Evolutionary conservation across 331 rosid genomes (phyloP).

Genomic region (Quercus tomentella): DNA sequence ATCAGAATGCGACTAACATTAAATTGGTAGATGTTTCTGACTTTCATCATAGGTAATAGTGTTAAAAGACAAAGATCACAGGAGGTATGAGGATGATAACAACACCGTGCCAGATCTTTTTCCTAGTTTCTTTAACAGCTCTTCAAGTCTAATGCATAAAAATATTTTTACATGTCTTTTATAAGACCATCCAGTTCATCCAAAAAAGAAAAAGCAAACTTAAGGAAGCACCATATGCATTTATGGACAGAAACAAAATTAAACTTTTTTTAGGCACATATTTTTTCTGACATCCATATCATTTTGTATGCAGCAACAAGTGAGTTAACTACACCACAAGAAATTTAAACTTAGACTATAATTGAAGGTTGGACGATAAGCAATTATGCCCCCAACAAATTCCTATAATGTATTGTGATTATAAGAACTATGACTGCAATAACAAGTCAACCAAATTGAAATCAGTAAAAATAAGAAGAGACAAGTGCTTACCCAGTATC

Average conservation of each 20-base stretch:
- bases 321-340: conserved; percentile 16
- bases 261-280: conserved; percentile 7
- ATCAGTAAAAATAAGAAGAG: conserved; percentile 20
- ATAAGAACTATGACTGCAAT: background rate
- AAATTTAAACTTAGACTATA: conserved; percentile 1
- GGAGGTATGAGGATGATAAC: conserved; percentile 24
- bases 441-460: conserved; percentile 4
- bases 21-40: conserved; percentile 15
- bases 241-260: conserved; percentile 9
- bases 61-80: conserved; percentile 29
- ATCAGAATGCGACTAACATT: conserved; percentile 15
- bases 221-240: conserved; percentile 16
- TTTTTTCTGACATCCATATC: conserved; percentile 12
- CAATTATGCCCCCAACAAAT: background rate
- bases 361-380: conserved; percentile 15
- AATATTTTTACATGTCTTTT: background rate
- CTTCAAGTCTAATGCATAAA: background rate
- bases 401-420: background rate
- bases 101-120: conserved; percentile 8
- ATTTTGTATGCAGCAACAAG: conserved; percentile 9
- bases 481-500: conserved; percentile 82
- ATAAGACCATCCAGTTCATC: conserved; percentile 10
- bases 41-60: conserved; percentile 15
- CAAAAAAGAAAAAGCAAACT: conserved; percentile 2
- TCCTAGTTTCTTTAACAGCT: background rate